Conservation (phyloP, 306 rosid genomes). For the Ormosia semicastrata region DNA sequence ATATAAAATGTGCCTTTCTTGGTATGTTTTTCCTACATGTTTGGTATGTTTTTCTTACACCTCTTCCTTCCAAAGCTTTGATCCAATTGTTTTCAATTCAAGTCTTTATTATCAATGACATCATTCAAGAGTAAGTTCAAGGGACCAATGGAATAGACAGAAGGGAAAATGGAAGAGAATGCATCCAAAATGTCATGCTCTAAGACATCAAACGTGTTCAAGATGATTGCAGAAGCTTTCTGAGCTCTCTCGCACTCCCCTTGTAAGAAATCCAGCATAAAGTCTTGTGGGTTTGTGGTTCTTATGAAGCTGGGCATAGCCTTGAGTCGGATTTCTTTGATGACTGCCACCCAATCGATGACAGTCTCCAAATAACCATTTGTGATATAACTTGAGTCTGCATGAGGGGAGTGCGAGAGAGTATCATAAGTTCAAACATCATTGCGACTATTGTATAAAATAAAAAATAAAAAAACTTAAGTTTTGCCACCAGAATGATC, state of each 20-base stretch:
- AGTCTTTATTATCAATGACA: background rate
- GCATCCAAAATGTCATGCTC: background rate
- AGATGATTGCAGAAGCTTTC: background rate
- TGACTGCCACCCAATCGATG: conserved; percentile 54
- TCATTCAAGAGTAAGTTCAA: background rate
- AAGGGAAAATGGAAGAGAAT: background rate
- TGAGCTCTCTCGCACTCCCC: background rate
- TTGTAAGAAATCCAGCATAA: background rate
- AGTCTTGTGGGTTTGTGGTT: background rate
- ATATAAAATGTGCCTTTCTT: no score
- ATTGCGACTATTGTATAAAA: no score
- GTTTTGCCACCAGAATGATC: no score
- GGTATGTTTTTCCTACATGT: no score
- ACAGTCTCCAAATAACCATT: conserved; percentile 46
- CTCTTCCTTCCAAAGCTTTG: conserved; percentile 37
- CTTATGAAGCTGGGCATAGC: conserved; percentile 2
- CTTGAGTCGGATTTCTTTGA: no score
- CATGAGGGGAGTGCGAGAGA: no score
- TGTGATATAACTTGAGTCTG: conserved; percentile 48
- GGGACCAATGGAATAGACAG: background rate
- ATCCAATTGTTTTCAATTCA: background rate
- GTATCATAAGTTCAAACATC: no score
- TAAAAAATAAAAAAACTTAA: no score
- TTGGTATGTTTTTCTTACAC: no score
- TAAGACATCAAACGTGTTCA: background rate